These are phyloP conservation scores for Colletotrichum lentis DNA, from an alignment of 2,329 filamentous ascomycete genomes.

Conservation along the genomic window DNA sequence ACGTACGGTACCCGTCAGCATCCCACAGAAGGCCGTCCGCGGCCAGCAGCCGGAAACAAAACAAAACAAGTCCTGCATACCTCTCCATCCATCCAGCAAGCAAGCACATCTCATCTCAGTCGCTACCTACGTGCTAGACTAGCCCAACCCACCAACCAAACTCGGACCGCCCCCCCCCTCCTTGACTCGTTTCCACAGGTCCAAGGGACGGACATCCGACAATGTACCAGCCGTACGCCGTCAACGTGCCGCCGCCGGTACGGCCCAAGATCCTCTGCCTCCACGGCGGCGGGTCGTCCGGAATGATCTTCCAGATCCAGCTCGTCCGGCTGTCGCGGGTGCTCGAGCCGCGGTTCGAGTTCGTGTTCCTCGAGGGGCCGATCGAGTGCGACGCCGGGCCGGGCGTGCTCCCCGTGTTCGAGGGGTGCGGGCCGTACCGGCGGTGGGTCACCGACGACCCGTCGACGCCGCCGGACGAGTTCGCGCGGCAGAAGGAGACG, in stretches of 20 bases:
- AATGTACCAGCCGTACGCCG: slow-evolving; percentile 18
- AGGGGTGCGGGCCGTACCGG: slow-evolving; percentile 29
- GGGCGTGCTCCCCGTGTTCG: slow-evolving; percentile 30
- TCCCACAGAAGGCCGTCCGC: too few species aligned
- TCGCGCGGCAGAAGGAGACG: slow-evolving; percentile 26
- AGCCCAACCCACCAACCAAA: too few species aligned
- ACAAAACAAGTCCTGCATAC: too few species aligned
- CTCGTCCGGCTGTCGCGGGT: slow-evolving; percentile 26
- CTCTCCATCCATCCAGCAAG: too few species aligned
- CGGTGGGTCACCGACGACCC: slow-evolving; percentile 36
- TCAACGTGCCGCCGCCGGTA: slow-evolving; percentile 4
- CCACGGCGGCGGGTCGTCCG: slow-evolving; percentile 31
- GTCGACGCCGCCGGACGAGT: slow-evolving; percentile 19
- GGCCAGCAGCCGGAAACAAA: too few species aligned
- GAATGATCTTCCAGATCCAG: slow-evolving; percentile 31
- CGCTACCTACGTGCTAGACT: too few species aligned
- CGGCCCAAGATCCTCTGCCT: slow-evolving; percentile 33
- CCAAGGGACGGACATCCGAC: neutral
- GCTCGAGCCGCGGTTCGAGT: slow-evolving; percentile 24
- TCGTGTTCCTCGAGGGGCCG: slow-evolving; percentile 31
- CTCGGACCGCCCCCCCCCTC: too few species aligned
- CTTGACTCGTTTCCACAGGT: too few species aligned
- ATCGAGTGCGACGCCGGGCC: slow-evolving; percentile 27
- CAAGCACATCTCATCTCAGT: too few species aligned
- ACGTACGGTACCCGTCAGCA: too few species aligned